Base-by-base conservation (phyloP, 768 basidiomycete species). In the Flagelloscypha sp. region DNA sequence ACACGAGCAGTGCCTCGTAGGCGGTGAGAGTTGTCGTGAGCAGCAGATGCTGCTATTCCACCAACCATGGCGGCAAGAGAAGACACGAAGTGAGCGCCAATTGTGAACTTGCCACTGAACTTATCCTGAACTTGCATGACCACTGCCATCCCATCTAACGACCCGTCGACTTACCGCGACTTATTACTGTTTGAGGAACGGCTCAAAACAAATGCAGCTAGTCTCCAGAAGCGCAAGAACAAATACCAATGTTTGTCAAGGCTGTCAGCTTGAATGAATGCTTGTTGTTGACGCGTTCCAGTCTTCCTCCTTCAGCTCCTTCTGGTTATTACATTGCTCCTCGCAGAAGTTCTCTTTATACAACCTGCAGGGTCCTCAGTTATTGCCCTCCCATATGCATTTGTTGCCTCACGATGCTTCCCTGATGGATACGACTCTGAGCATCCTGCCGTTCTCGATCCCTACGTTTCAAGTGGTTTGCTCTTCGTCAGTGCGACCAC, bases 101-200 rank as follows among this genome's bases (percentile, higher is more conserved):
- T n/a, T n/a, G n/a, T n/a, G n/a, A n/a, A n/a, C n/a, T n/a, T n/a
- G n/a, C n/a, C n/a, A n/a, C n/a, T n/a, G n/a, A n/a, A n/a, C n/a
- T n/a, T n/a, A n/a, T n/a, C n/a, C n/a, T n/a, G n/a, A n/a, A n/a
- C n/a, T n/a, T n/a, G n/a, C n/a, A n/a, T n/a, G n/a, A n/a, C n/a
- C n/a, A n/a, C n/a, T n/a, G n/a, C n/a, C 50, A 53, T 68, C 43
- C 85, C 88, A 0, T 61, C 79, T 24, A 76, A 76, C 48, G 90
- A 93, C 55, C 67, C 68, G 33, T 68, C 81, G 9, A 92, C 90
- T 2, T 88, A 84, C 56, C 67, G 84, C 29, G 94, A 99, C 54
- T 63, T 99, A 10, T 70, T 97, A 16, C 63, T 89, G 29, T 97
- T 98, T 41, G 94, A 99, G 61, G 93, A 97, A 54, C 72, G 94